phyloP scores from a whole-genome alignment of 352 stramenopile species.

The Phytophthora pisi region DNA sequence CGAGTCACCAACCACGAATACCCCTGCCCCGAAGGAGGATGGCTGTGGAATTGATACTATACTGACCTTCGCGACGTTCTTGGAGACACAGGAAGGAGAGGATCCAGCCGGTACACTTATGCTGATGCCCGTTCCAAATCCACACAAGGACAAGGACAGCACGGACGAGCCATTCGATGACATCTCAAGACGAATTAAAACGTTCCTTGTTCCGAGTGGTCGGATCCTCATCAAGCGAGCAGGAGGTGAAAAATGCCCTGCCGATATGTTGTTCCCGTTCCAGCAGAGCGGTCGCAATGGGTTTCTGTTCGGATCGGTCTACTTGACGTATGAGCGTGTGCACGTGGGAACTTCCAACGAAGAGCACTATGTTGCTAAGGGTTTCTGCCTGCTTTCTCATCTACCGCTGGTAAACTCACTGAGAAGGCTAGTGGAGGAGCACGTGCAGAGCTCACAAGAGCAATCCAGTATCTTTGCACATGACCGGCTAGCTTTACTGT shows the following conservation, averaged over 20 bases:
- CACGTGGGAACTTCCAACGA: constrained; percentile 50
- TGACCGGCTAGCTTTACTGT: constrained; percentile 51
- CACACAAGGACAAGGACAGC: constrained; percentile 24
- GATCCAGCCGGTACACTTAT: constrained; percentile 55
- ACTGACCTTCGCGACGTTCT: constrained; percentile 74
- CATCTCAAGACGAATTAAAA: constrained; percentile 60
- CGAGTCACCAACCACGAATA: constrained; percentile 41
- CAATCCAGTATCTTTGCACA: constrained; percentile 54
- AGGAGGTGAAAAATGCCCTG: constrained; percentile 39
- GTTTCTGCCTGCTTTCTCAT: constrained; percentile 71
- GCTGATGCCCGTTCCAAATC: constrained; percentile 58
- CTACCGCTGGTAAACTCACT: constrained; percentile 69
- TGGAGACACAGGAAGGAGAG: constrained; percentile 51
- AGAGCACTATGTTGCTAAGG: constrained; percentile 63
- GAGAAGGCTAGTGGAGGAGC: constrained; percentile 60
- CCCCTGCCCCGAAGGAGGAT: constrained; percentile 33
- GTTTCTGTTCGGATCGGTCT: constrained; percentile 80
- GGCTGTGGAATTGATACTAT: constrained; percentile 57
- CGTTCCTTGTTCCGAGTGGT: constrained; percentile 75
- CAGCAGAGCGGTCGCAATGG: constrained; percentile 77
- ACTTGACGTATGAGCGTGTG: constrained; percentile 73
- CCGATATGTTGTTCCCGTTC: constrained; percentile 74
- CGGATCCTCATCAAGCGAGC: constrained; percentile 53
- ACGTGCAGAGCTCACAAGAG: constrained; percentile 42
- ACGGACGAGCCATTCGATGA: constrained; percentile 55